A percentile compares a stretch with the other conserved stretches of the same genome.
Evolutionary conservation across 2,329 filamentous ascomycete species (phyloP).

Genomic region (Fusarium praegraminearum): DNA sequence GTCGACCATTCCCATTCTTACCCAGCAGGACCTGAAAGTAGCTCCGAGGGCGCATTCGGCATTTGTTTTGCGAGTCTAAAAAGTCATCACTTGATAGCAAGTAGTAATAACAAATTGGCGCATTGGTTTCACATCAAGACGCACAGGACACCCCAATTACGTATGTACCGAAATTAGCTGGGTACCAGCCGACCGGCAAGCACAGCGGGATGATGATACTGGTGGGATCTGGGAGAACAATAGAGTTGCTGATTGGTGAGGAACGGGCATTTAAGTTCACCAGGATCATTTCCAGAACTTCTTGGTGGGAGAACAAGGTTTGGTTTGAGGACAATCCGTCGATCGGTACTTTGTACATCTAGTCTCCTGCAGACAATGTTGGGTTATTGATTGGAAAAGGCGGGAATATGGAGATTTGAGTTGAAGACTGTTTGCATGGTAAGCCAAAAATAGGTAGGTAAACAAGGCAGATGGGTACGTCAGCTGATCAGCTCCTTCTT

Average conservation of each 20-base stretch:
- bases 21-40: background rate
- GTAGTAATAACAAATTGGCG: constrained; percentile 17
- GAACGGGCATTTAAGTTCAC: constrained; percentile 19
- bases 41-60: constrained; percentile 13
- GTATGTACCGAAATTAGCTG: constrained; percentile 38
- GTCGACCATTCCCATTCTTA: background rate
- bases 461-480: background rate
- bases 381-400: background rate
- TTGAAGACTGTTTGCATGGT: background rate
- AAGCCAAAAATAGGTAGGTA: background rate
- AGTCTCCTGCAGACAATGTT: constrained; percentile 18
- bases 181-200: constrained; percentile 39
- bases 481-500: background rate
- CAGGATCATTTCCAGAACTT: constrained; percentile 46
- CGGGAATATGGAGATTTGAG: background rate
- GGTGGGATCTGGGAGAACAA: constrained; percentile 18
- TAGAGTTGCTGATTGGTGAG: constrained; percentile 33
- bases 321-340: constrained; percentile 45
- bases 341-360: constrained; percentile 41
- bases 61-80: constrained; percentile 20
- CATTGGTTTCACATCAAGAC: constrained; percentile 26
- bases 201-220: constrained; percentile 39
- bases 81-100: constrained; percentile 10
- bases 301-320: constrained; percentile 43
- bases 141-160: constrained; percentile 29